phyloP scores from a whole-genome alignment of 768 basidiomycete genomes.

The Pisolithus albus region DNA sequence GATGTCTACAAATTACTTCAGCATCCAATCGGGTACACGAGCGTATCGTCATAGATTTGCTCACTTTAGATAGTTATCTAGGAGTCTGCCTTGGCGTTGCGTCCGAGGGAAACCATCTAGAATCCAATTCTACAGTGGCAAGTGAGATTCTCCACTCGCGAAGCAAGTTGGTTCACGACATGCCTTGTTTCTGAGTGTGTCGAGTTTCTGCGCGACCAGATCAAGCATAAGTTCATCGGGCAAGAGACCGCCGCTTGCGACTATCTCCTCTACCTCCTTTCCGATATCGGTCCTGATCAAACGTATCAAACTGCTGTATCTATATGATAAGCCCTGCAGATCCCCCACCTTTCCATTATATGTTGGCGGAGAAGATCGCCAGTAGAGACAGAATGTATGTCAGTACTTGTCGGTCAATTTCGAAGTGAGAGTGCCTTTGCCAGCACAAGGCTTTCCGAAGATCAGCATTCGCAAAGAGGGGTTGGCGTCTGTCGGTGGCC shows the following conservation, averaged over 20 bases:
- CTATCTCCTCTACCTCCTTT: conserved; percentile 64
- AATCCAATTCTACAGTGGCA: conserved; percentile 65
- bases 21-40: not conserved
- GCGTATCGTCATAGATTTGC: conserved; percentile 11
- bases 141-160: conserved; percentile 2
- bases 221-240: conserved; percentile 75
- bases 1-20: conserved; percentile 37
- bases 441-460: conserved; percentile 58
- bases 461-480: conserved; percentile 40
- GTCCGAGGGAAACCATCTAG: conserved; percentile 90
- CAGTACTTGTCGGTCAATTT: conserved; percentile 69
- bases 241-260: conserved; percentile 68
- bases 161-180: conserved; percentile 13
- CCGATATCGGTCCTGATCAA: conserved; percentile 60
- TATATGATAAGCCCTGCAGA: not conserved
- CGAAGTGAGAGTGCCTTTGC: conserved; percentile 75
- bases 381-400: conserved; percentile 67
- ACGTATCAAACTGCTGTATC: not conserved
- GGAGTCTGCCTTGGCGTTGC: conserved; percentile 65
- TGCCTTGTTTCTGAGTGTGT: conserved; percentile 56
- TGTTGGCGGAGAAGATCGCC: conserved; percentile 82
- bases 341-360: conserved; percentile 53
- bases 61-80: conserved; percentile 68
- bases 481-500: conserved; percentile 20
- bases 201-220: conserved; percentile 65